Conservation (phyloP, 192 early-diverging fungal genomes). For the Backusella westeae region DNA sequence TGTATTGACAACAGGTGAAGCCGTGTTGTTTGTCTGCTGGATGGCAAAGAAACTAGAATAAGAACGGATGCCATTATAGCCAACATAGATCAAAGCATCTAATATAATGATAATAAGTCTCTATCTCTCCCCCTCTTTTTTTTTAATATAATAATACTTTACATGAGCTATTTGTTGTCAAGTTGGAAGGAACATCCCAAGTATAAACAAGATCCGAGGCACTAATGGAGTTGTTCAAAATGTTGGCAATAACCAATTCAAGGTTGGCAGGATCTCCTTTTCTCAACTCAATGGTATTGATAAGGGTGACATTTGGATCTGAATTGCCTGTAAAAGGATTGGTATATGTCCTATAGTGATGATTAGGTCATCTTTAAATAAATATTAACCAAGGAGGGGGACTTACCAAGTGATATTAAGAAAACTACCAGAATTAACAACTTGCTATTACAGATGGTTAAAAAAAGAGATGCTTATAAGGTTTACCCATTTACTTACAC, state of each 20-base stretch:
- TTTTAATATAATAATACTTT: background rate
- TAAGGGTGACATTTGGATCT: background rate
- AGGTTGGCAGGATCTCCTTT: conserved; percentile 5
- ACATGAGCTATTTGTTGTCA: conserved; percentile 9
- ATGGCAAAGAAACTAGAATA: conserved; percentile 4
- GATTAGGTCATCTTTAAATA: no score
- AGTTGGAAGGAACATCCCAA: conserved; percentile 13
- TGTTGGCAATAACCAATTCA: conserved; percentile 5
- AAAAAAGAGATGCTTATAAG: background rate
- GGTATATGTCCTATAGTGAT: background rate
- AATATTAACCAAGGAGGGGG: no score
- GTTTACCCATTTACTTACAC: background rate
- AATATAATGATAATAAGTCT: background rate
- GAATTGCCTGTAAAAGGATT: background rate
- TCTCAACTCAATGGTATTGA: conserved; percentile 1
- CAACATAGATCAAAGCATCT: conserved; percentile 2
- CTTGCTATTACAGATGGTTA: background rate
- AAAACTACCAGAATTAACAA: background rate
- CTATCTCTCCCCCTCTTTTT: background rate
- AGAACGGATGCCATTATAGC: background rate
- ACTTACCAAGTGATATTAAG: conserved; percentile 13
- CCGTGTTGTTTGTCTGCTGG: background rate
- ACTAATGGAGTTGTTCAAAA: background rate
- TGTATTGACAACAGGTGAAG: background rate
- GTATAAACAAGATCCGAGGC: background rate